A percentile compares a stretch with the other conserved stretches of the same genome.
phyloP scores from a whole-genome alignment of 257 asterid species.

The Verbena officinalis region DNA sequence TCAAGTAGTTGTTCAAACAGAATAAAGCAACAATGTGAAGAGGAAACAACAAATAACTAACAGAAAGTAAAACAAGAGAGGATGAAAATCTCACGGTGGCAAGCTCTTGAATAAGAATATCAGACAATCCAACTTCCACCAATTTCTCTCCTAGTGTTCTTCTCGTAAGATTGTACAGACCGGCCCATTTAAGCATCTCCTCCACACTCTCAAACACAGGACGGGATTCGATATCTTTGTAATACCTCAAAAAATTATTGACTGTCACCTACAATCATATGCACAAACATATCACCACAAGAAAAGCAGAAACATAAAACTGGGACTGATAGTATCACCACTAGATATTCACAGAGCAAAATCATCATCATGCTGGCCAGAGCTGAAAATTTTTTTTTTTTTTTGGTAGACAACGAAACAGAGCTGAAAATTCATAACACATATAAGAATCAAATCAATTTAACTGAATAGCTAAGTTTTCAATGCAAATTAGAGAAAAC shows the following conservation, averaged over 20 bases:
- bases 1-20: not conserved
- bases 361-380: not conserved
- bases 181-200: constrained; percentile 95
- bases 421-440: not conserved
- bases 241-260: constrained; percentile 63
- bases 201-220: constrained; percentile 82
- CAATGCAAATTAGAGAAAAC: not conserved
- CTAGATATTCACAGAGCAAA: not conserved
- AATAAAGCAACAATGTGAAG: constrained; percentile 7
- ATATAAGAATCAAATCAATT: not conserved
- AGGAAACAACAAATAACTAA: not conserved
- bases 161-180: constrained; percentile 68
- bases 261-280: constrained; percentile 52
- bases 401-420: too few relatives aligned
- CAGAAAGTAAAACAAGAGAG: constrained; percentile 15
- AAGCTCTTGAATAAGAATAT: constrained; percentile 76
- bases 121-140: constrained; percentile 56
- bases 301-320: constrained; percentile 17
- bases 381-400: not conserved
- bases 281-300: constrained; percentile 26
- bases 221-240: constrained; percentile 65
- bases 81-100: constrained; percentile 63
- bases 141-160: constrained; percentile 62
- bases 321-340: constrained; percentile 6
- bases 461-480: not conserved